Evolutionary conservation across 306 rosid species (phyloP).

Genomic region (Lablab purpureus): DNA sequence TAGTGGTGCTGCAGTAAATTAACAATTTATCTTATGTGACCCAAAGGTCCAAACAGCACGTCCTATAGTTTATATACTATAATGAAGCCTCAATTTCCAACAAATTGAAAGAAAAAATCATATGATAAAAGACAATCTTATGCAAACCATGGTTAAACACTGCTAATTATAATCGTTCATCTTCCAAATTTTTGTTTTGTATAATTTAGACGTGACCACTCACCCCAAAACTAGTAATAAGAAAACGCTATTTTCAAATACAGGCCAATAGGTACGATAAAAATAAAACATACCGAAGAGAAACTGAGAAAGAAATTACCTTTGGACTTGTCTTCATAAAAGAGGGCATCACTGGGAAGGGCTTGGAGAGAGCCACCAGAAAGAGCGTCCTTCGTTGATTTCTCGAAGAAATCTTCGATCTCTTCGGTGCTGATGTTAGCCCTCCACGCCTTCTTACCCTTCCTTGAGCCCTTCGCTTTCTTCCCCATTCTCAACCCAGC

Average conservation of each 20-base stretch:
- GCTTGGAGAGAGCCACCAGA: conserved; percentile 73
- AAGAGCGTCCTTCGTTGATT: conserved; percentile 78
- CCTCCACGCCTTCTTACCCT: conserved; percentile 96
- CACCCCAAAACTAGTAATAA: neutral
- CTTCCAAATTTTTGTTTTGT: neutral
- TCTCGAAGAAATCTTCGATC: conserved; percentile 73
- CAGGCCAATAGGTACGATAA: neutral
- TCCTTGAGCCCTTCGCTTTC: conserved; percentile 71
- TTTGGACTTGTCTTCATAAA: conserved; percentile 72
- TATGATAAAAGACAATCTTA: neutral
- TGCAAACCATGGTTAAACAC: neutral
- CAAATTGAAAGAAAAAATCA: too few species aligned
- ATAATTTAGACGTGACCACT: neutral
- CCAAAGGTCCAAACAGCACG: neutral
- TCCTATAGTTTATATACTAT: conserved; percentile 29
- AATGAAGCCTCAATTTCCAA: neutral
- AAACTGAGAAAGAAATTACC: conserved; percentile 42
- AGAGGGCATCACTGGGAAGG: conserved; percentile 66
- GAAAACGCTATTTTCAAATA: neutral
- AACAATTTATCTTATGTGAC: neutral
- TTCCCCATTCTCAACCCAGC: conserved; percentile 11
- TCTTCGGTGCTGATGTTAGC: conserved; percentile 83
- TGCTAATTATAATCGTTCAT: neutral
- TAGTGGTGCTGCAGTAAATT: neutral
- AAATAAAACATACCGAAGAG: neutral